phyloP scores from a whole-genome alignment of 2,329 filamentous ascomycete species.

The Tympanopsis confertula region DNA sequence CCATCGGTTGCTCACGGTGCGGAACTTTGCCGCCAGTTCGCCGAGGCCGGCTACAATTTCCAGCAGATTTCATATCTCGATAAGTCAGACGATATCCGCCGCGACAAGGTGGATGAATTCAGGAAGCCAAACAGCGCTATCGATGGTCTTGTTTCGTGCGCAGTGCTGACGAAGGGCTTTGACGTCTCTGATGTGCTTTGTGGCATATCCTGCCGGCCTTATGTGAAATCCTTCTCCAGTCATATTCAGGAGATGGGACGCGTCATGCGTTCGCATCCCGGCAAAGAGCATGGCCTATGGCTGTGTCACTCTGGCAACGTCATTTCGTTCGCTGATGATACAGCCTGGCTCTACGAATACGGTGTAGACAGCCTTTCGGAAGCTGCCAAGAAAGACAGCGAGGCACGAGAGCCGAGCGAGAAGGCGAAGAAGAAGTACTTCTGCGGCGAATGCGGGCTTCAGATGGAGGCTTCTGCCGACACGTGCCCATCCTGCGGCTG shows the following conservation, averaged over 20 bases:
- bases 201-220: background rate
- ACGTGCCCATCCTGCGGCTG: too few relatives aligned
- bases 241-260: background rate
- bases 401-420: too few relatives aligned
- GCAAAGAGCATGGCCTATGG: background rate
- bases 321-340: too few relatives aligned
- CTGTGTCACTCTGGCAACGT: background rate
- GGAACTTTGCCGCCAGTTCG: background rate
- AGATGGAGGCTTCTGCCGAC: too few relatives aligned
- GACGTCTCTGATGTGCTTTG: background rate
- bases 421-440: too few relatives aligned
- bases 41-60: background rate
- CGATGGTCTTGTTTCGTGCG: background rate
- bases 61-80: background rate
- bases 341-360: too few relatives aligned
- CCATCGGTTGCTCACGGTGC: too few relatives aligned
- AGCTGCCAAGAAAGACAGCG: too few relatives aligned
- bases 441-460: too few relatives aligned
- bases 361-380: too few relatives aligned
- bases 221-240: background rate
- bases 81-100: background rate
- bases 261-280: background rate
- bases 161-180: background rate
- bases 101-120: background rate
- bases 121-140: background rate